Conservation (phyloP, 495 filamentous ascomycete genomes). For the Aspergillus carlsbadensis region DNA sequence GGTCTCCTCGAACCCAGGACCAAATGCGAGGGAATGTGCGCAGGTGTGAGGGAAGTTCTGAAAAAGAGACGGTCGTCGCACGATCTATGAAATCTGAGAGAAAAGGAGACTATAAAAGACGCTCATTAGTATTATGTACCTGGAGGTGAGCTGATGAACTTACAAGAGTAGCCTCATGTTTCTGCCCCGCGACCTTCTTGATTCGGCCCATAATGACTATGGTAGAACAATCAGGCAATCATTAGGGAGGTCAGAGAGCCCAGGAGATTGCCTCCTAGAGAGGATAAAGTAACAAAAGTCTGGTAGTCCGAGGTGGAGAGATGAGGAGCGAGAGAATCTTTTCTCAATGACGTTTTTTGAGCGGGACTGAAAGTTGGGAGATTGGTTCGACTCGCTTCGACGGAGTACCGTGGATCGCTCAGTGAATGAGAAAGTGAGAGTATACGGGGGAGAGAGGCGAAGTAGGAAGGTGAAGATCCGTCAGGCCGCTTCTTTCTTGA, state of each 20-base stretch:
- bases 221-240: conserved; percentile 37
- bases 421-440: conserved; percentile 13
- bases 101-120: conserved; percentile 70
- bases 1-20: conserved; percentile 94
- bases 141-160: conserved; percentile 34
- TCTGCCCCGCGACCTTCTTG: conserved; percentile 86
- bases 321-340: conserved; percentile 34
- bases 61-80: conserved; percentile 66
- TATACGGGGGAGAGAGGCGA: conserved; percentile 10
- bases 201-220: conserved; percentile 83
- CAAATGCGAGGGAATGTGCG: conserved; percentile 79
- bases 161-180: conserved; percentile 94
- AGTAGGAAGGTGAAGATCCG: no score
- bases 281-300: conserved; percentile 28
- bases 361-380: conserved; percentile 4
- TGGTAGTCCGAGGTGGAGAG: conserved; percentile 35
- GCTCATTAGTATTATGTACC: neutral
- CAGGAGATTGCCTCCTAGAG: conserved; percentile 35
- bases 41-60: conserved; percentile 74
- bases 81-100: conserved; percentile 72
- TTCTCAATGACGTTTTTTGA: conserved; percentile 44
- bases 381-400: conserved; percentile 1
- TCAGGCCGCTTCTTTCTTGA: neutral
- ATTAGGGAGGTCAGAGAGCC: conserved; percentile 41
- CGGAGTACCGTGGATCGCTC: neutral